Conservation (phyloP, 2,329 filamentous ascomycete species). For the Cladosporium austrohemisphaericum region DNA sequence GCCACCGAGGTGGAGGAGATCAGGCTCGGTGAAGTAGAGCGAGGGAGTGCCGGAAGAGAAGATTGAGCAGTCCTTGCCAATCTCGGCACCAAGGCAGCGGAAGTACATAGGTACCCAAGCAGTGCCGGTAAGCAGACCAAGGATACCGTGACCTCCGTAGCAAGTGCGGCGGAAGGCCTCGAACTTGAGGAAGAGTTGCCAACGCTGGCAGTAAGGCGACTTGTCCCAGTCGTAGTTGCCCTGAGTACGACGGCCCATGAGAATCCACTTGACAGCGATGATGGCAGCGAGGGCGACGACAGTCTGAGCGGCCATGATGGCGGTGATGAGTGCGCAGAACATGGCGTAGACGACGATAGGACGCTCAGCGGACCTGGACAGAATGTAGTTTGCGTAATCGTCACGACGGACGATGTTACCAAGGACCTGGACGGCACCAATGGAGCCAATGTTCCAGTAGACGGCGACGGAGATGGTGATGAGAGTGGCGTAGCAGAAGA, state of each 20-base stretch:
- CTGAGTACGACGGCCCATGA: constrained; percentile 49
- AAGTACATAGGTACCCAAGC: constrained; percentile 54
- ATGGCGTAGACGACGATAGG: constrained; percentile 41
- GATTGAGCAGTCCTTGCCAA: constrained; percentile 54
- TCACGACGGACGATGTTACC: constrained; percentile 33
- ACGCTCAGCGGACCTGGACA: constrained; percentile 21
- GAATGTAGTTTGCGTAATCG: constrained; percentile 14
- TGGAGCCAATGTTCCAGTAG: constrained; percentile 51
- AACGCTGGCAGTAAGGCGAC: constrained; percentile 53
- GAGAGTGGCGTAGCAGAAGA: constrained; percentile 50
- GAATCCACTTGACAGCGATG: constrained; percentile 50
- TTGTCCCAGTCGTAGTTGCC: constrained; percentile 59
- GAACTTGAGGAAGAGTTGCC: constrained; percentile 53
- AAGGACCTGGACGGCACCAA: constrained; percentile 48
- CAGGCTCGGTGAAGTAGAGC: constrained; percentile 56
- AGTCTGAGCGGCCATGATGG: constrained; percentile 44
- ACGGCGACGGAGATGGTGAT: constrained; percentile 46
- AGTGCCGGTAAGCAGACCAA: constrained; percentile 53
- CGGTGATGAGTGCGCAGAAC: constrained; percentile 39
- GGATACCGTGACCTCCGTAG: constrained; percentile 49
- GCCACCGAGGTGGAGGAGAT: constrained; percentile 52
- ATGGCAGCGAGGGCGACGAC: constrained; percentile 43
- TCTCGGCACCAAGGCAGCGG: constrained; percentile 50
- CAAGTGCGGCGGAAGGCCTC: constrained; percentile 51
- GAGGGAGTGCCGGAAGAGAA: constrained; percentile 53